A percentile compares a stretch with the other conserved stretches of the same genome.
Conservation (phyloP, 2,329 filamentous ascomycete species). For the Neofusicoccum laricinum region DNA sequence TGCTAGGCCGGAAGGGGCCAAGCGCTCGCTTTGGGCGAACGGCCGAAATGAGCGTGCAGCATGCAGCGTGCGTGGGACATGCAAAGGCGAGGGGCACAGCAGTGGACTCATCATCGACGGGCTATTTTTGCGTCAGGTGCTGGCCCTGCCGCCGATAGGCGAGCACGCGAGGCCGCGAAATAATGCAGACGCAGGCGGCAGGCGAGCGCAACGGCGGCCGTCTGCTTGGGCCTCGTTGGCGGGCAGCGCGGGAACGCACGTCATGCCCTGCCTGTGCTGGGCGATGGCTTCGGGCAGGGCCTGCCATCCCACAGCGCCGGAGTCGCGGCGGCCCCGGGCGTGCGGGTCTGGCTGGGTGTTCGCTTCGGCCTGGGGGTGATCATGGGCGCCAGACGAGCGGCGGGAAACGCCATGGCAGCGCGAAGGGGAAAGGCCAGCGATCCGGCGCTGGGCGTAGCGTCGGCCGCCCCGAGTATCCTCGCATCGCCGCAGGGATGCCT, state of each 20-base stretch:
- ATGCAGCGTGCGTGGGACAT: conserved; percentile 5
- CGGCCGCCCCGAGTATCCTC: conserved; percentile 1
- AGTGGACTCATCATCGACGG: conserved; percentile 4
- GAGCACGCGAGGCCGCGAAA: background rate
- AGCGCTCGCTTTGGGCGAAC: conserved; percentile 4
- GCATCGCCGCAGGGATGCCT: conserved; percentile 8
- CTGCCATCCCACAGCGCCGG: conserved; percentile 4
- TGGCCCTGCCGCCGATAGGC: conserved; percentile 5
- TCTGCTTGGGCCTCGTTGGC: background rate
- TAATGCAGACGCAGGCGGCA: background rate
- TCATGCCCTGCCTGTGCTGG: background rate
- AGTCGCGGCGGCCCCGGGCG: conserved; percentile 12
- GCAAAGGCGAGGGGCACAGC: conserved; percentile 12
- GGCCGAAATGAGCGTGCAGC: conserved; percentile 16
- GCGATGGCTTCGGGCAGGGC: conserved; percentile 13
- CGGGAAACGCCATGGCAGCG: conserved; percentile 10
- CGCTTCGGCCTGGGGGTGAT: conserved; percentile 5
- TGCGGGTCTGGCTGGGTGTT: conserved; percentile 5
- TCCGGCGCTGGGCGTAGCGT: conserved; percentile 3
- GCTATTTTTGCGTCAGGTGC: conserved; percentile 2
- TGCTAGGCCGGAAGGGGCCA: conserved; percentile 12
- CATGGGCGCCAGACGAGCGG: conserved; percentile 5
- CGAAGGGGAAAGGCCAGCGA: conserved; percentile 7
- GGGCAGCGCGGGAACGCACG: conserved; percentile 8
- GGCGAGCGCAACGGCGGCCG: background rate